phyloP scores from a whole-genome alignment of 2,329 filamentous ascomycete species.

The Talaromyces sp. region DNA sequence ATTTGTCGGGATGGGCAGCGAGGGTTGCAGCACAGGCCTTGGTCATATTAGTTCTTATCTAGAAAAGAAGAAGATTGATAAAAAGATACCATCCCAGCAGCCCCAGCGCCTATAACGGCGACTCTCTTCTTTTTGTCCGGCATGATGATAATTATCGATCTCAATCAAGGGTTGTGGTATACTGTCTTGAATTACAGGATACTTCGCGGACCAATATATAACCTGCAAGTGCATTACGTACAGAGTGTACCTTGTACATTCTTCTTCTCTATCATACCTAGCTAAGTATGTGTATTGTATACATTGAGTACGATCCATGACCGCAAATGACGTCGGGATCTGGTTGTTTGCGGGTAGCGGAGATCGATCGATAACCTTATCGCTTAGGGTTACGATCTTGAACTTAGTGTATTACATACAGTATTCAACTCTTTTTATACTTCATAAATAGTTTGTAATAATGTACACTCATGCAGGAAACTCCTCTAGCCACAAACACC shows the following conservation, averaged over 20 bases:
- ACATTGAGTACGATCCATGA: neutral
- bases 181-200: no score
- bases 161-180: neutral
- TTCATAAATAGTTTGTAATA: neutral
- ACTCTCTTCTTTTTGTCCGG: conserved; percentile 47
- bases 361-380: conserved; percentile 1
- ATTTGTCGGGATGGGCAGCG: conserved; percentile 62
- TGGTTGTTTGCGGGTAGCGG: neutral
- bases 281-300: no score
- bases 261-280: no score
- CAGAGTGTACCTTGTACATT: neutral
- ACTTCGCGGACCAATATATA: neutral
- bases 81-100: conserved; percentile 55
- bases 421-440: neutral
- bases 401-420: neutral
- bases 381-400: neutral
- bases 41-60: no score
- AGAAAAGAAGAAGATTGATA: no score
- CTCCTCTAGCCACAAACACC: neutral
- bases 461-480: neutral
- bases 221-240: neutral
- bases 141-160: neutral
- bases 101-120: conserved; percentile 60
- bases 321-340: conserved; percentile 9
- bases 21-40: conserved; percentile 65